Conservation (phyloP, 2,329 filamentous ascomycete species). For the Triangularia setosa region DNA sequence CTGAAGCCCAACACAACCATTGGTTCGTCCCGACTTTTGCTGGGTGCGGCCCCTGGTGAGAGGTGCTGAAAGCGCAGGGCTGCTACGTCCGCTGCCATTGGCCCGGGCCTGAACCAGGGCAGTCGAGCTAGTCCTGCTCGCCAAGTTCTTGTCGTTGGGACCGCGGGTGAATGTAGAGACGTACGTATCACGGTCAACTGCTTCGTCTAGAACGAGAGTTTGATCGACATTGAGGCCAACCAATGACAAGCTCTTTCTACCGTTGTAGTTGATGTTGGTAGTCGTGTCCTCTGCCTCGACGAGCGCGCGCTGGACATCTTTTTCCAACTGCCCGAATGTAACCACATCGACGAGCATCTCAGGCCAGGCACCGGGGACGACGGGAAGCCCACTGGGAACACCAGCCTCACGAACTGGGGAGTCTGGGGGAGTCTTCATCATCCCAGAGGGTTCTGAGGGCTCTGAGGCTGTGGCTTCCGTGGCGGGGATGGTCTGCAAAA, state of each 20-base stretch:
- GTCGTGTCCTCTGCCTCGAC: constrained; percentile 67
- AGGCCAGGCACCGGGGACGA: constrained; percentile 34
- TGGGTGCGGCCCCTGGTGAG: constrained; percentile 69
- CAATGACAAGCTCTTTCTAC: constrained; percentile 60
- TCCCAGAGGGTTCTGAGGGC: constrained; percentile 38
- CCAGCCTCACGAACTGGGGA: constrained; percentile 22
- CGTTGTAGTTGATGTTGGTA: constrained; percentile 72
- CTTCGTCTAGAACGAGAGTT: constrained; percentile 80
- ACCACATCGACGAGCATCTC: constrained; percentile 57
- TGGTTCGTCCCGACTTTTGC: constrained; percentile 63
- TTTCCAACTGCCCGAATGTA: constrained; percentile 59
- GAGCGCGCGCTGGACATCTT: constrained; percentile 60
- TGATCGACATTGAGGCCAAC: constrained; percentile 68
- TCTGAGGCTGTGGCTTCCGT: constrained; percentile 29
- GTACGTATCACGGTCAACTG: constrained; percentile 55
- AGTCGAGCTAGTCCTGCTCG: constrained; percentile 33
- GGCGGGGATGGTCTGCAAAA: constrained; percentile 47
- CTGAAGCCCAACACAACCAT: constrained; percentile 76
- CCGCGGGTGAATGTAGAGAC: constrained; percentile 47
- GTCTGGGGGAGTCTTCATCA: constrained; percentile 36
- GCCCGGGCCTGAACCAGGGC: constrained; percentile 36
- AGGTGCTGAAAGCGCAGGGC: constrained; percentile 56
- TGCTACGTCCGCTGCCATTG: constrained; percentile 63
- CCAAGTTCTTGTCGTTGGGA: constrained; percentile 35
- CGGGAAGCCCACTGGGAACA: constrained; percentile 15